Base-by-base conservation (phyloP, 2,329 filamentous ascomycete genomes). In the Sclerotinia subarctica region DNA sequence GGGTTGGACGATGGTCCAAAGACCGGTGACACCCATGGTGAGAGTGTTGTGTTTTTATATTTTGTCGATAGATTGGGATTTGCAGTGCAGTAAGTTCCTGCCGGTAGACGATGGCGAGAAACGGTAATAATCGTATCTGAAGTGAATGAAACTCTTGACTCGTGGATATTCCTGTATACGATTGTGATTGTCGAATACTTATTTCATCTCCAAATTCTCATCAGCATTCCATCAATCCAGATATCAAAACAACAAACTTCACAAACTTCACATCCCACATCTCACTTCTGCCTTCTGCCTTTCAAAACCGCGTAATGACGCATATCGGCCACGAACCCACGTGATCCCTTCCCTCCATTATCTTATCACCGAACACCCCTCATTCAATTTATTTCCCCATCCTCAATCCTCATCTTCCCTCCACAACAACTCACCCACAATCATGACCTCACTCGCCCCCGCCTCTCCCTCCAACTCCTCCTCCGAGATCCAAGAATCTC, bases 1-100 rank as follows among this genome's bases (percentile, higher is more conserved):
- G 57, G 95, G 95, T 80, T 97, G 92, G 72, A 98, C 84, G 64
- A 99, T 93, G 71, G 92, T 94, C 95, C 95, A 99, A 72, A 99
- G 92, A 72, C 94, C 94, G 77, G 94, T 97, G 72, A 99, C 95
- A 89, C 95, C 95, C 95, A 99, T 99, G 77, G 69, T 74, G 77
- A 67, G 2, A 26, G 47, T 15, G 29, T 59, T 13, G 42, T 7
- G 38, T 32, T 5, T 11, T 42, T 24, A 46, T 17, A 13, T 5
- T 42, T 17, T 26, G 38, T 47, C 32, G 17, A 35, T 17, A 10
- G 1, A 7, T 38, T 38, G 38, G 2, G 10, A 38, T 35, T 60
- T 32, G 49, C 32, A n/a, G 51, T 58, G 7, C 8, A 13, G 19
- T 17, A n/a, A 38, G 7, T 26, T 38, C 8, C 29, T 35, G 0